Percentiles rank a stretch among this genome's conserved stretches.
These are phyloP conservation scores for Amanita pallidorosea DNA, from an alignment of 768 basidiomycete species.

Conservation along the genomic window DNA sequence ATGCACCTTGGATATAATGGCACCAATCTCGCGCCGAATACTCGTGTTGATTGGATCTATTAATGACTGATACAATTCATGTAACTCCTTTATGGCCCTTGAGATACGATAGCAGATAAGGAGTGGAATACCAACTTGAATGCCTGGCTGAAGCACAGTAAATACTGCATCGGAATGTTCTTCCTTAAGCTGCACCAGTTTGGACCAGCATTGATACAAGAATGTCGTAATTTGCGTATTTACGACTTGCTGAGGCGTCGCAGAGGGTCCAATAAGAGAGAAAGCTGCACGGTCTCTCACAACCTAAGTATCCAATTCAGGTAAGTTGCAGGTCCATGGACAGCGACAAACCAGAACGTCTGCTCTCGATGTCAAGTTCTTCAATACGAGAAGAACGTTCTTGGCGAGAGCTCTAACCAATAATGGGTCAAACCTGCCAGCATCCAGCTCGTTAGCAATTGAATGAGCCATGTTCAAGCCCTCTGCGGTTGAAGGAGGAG, in stretches of 20 bases:
- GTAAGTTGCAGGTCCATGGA: background rate
- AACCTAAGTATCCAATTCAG: slow-evolving; percentile 29
- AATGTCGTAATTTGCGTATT: slow-evolving; percentile 76
- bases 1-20: slow-evolving; percentile 77
- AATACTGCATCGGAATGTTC: slow-evolving; percentile 59
- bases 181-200: slow-evolving; percentile 51
- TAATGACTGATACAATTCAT: slow-evolving; percentile 40
- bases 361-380: slow-evolving; percentile 49
- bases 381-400: slow-evolving; percentile 56
- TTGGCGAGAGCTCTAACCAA: slow-evolving; percentile 73
- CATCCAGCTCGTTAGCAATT: slow-evolving; percentile 85
- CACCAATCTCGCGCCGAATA: slow-evolving; percentile 71
- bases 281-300: slow-evolving; percentile 71
- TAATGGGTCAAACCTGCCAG: slow-evolving; percentile 87
- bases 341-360: slow-evolving; percentile 54
- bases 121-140: slow-evolving; percentile 37
- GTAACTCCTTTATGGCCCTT: slow-evolving; percentile 30
- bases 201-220: slow-evolving; percentile 66
- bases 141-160: slow-evolving; percentile 38
- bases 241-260: slow-evolving; percentile 66
- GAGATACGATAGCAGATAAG: background rate
- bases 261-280: slow-evolving; percentile 62
- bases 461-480: slow-evolving; percentile 68
- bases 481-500: slow-evolving; percentile 65
- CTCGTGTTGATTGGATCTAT: slow-evolving; percentile 53